Conservation (phyloP, 2,329 filamentous ascomycete species). For the Microcyclospora tardicrescens region DNA sequence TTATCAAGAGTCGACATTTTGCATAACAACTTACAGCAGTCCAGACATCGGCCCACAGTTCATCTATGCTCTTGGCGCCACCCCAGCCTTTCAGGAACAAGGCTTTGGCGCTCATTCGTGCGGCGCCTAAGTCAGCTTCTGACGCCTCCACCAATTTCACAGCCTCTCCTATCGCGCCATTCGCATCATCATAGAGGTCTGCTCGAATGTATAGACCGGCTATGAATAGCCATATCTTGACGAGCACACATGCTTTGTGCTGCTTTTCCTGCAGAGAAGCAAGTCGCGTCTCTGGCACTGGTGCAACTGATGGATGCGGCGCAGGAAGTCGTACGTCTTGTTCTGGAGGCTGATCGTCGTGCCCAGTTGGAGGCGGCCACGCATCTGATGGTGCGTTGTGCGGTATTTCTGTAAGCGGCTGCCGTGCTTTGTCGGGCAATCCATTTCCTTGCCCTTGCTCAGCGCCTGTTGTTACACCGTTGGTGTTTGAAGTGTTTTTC, state of each 20-base stretch:
- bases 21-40: slow-evolving; percentile 50
- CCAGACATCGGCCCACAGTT: slow-evolving; percentile 72
- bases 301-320: slow-evolving; percentile 23
- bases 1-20: neutral
- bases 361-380: slow-evolving; percentile 26
- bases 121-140: slow-evolving; percentile 52
- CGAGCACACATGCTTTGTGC: slow-evolving; percentile 46
- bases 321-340: slow-evolving; percentile 33
- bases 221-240: slow-evolving; percentile 82
- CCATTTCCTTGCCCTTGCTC: too few species aligned
- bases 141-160: slow-evolving; percentile 59
- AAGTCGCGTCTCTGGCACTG: slow-evolving; percentile 35
- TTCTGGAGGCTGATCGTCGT: slow-evolving; percentile 27
- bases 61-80: slow-evolving; percentile 66
- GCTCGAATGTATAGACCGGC: slow-evolving; percentile 78
- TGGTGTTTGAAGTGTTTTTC: slow-evolving; percentile 1
- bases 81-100: slow-evolving; percentile 62
- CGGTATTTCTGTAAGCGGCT: slow-evolving; percentile 15
- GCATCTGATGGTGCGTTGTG: slow-evolving; percentile 27
- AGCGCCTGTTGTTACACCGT: too few species aligned
- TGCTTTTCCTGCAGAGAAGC: slow-evolving; percentile 39
- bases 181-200: slow-evolving; percentile 64
- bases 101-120: slow-evolving; percentile 49
- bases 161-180: slow-evolving; percentile 70
- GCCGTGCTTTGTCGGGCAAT: too few species aligned